Evolutionary conservation across 2,329 filamentous ascomycete species (phyloP).

Genomic region (Corniculantispora saksenae): DNA sequence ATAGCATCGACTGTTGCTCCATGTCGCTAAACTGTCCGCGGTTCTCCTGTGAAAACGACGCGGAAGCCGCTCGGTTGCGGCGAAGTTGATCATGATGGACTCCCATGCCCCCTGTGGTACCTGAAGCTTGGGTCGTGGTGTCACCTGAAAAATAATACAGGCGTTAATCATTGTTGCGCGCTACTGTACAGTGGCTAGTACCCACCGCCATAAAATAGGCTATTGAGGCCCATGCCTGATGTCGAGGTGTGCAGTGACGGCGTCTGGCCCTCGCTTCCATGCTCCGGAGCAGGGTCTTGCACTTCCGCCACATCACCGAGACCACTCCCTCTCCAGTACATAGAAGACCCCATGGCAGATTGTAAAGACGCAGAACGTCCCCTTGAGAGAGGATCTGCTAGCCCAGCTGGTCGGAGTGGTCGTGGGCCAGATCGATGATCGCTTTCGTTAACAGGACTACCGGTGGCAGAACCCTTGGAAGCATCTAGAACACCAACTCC

Average conservation of each 20-base stretch:
- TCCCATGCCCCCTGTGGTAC: constrained; percentile 12
- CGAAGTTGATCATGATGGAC: constrained; percentile 5
- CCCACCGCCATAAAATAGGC: constrained; percentile 17
- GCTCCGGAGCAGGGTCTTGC: constrained; percentile 9
- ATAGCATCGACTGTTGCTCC: neutral
- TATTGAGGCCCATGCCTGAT: constrained; percentile 15
- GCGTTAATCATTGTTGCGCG: constrained; percentile 10
- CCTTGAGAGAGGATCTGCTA: constrained; percentile 58
- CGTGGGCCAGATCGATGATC: constrained; percentile 45
- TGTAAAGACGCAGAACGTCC: constrained; percentile 60
- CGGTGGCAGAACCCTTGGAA: constrained; percentile 1
- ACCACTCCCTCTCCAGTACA: constrained; percentile 50
- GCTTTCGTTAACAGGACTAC: constrained; percentile 25
- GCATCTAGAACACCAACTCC: constrained; percentile 39
- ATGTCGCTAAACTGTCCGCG: constrained; percentile 3
- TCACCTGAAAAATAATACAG: constrained; percentile 12
- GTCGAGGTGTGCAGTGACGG: constrained; percentile 10
- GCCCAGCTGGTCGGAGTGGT: constrained; percentile 58
- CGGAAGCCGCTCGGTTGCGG: constrained; percentile 9
- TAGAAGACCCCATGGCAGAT: constrained; percentile 59
- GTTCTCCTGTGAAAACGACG: constrained; percentile 10
- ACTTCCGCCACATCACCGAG: constrained; percentile 14
- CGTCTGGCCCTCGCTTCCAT: constrained; percentile 3
- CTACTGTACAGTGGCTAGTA: constrained; percentile 7
- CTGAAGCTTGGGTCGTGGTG: neutral